Conservation (phyloP, 2,329 filamentous ascomycete genomes). For the Neodidymelliopsis sp. region DNA sequence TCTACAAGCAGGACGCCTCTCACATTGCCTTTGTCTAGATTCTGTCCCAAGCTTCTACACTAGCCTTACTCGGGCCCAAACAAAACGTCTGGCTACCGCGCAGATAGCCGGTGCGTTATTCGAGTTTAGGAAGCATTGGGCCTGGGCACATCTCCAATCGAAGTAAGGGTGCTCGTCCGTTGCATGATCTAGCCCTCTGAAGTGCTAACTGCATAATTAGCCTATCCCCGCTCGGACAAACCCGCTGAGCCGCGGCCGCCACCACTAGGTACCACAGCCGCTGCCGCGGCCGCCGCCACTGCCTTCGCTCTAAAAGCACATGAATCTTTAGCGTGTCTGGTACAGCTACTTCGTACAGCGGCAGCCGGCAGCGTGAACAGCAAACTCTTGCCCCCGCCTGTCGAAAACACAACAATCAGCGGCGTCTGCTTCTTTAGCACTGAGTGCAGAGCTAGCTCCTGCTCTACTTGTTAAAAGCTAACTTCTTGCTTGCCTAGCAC, state of each 20-base stretch:
- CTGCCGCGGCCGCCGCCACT: too few species aligned
- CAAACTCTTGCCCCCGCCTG: conserved; percentile 31
- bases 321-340: too few species aligned
- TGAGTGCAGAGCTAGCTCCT: conserved; percentile 21
- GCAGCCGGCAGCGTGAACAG: conserved; percentile 29
- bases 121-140: too few species aligned
- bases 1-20: background rate
- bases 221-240: too few species aligned
- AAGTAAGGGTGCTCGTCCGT: background rate
- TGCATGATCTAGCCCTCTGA: background rate
- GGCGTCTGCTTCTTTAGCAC: conserved; percentile 21
- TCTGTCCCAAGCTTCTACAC: background rate
- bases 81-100: too few species aligned
- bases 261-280: too few species aligned
- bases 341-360: too few species aligned
- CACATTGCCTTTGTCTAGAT: background rate
- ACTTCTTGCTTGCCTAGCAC: conserved; percentile 14
- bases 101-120: too few species aligned
- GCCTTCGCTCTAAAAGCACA: too few species aligned
- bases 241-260: too few species aligned
- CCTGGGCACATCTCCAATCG: background rate
- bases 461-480: conserved; percentile 15
- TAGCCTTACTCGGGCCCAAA: background rate
- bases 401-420: conserved; percentile 29
- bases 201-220: background rate